Base-by-base conservation (phyloP, 2,329 filamentous ascomycete species). In the Fusarium algeriense region DNA sequence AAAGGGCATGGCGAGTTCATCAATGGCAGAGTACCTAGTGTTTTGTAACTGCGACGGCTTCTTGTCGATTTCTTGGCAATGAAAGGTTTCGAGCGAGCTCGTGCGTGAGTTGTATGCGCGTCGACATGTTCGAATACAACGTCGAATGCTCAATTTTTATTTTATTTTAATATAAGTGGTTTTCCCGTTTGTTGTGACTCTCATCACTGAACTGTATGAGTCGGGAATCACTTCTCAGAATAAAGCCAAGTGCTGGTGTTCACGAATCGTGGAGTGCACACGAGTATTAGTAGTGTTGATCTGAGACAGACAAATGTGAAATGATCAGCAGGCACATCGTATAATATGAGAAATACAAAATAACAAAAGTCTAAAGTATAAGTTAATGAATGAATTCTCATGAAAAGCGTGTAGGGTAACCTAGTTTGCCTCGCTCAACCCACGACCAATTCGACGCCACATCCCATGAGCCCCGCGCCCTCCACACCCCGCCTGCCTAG, bases 401-500 rank as follows among this genome's bases (percentile, higher is more conserved):
- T 23, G 23, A n/a, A 6, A 7, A 10, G 7, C 8, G 10, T 71
- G 34, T 45, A 72, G 69, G 69, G 69, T 71, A 71, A 19, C 32
- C 19, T 4, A 7, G 2, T 13, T 50, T 7, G 15, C 1, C 14
- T 34, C 11, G 11, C 30, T 30, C 38, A 3, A 35, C 56, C 48
- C 35, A 50, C 15, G 28, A 10, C 28, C 12, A 50, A 40, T 19
- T 28, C n/a, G 41, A 59, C 64, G 64, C 69, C 69, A 72, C 69
- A 71, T 52, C 40, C 43, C 40, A 54, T 67, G 62, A 67, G 69
- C 75, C 74, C 74, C 74, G 59, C 73, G 58, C 59, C 61, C 60
- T 67, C 74, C 74, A 75, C 64, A 75, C 38, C 53, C 70, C 69
- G 73, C 64, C 73, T 73, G 73, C 66, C 71, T 73, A 56, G 53